phyloP scores from a whole-genome alignment of 1,139 yeast genomes.

The Geotrichum carabidarum region DNA sequence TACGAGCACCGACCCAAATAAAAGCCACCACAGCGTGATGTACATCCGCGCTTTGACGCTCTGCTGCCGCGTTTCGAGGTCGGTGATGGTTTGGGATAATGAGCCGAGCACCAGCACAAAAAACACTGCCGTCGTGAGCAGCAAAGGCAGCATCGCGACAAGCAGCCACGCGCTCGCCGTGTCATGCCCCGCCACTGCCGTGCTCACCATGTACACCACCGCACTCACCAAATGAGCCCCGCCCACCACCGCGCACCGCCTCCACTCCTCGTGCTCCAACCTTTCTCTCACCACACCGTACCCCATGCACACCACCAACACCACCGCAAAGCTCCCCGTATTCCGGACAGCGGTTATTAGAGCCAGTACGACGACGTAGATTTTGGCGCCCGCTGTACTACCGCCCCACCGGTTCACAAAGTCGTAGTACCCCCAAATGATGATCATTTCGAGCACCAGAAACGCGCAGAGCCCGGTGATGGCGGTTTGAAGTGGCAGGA shows the following conservation, averaged over 20 bases:
- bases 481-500: slow-evolving; percentile 84
- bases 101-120: slow-evolving; percentile 71
- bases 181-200: slow-evolving; percentile 54
- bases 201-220: slow-evolving; percentile 60
- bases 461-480: slow-evolving; percentile 78
- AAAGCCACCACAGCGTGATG: slow-evolving; percentile 65
- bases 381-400: slow-evolving; percentile 55
- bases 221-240: slow-evolving; percentile 60
- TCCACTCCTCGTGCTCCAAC: slow-evolving; percentile 70
- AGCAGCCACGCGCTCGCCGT: slow-evolving; percentile 44
- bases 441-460: slow-evolving; percentile 75
- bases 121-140: slow-evolving; percentile 62
- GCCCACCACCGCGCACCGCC: slow-evolving; percentile 73
- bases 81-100: slow-evolving; percentile 65
- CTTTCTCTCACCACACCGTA: slow-evolving; percentile 87
- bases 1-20: slow-evolving; percentile 57
- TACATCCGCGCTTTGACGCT: slow-evolving; percentile 83
- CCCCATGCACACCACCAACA: slow-evolving; percentile 81
- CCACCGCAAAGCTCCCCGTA: slow-evolving; percentile 79
- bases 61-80: slow-evolving; percentile 79
- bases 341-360: slow-evolving; percentile 72
- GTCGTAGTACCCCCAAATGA: slow-evolving; percentile 90
- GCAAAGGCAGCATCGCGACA: slow-evolving; percentile 56
- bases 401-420: slow-evolving; percentile 59
- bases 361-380: slow-evolving; percentile 73